Conservation (phyloP, 139 green algal genomes). For the Chlamydomonas sphaeroides region DNA sequence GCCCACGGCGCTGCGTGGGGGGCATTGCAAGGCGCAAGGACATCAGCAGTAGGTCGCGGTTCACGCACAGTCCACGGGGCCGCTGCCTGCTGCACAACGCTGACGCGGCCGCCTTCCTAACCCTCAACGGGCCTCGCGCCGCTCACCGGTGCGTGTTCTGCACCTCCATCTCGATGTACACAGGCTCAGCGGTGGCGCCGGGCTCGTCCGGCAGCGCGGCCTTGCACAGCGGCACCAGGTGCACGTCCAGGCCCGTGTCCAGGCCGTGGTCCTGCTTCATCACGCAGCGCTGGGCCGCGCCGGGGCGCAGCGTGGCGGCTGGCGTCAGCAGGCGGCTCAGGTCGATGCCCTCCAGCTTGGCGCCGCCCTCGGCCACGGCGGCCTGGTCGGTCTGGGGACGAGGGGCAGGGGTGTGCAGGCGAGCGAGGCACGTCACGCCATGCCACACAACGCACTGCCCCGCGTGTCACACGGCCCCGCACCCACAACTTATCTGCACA, state of each 20-base stretch:
- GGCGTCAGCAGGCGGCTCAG: conserved; percentile 86
- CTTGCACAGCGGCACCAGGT: conserved; percentile 80
- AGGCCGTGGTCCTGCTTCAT: conserved; percentile 88
- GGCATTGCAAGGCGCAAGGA: too few relatives aligned
- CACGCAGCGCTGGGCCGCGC: conserved; percentile 78
- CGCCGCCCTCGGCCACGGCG: conserved; percentile 27
- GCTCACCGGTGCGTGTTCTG: conserved; percentile 82
- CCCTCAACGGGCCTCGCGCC: too few relatives aligned
- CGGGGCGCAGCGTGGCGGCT: conserved; percentile 83
- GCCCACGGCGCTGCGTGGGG: conserved; percentile 77
- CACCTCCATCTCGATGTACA: conserved; percentile 83
- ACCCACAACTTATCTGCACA: too few relatives aligned
- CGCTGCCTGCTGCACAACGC: neutral
- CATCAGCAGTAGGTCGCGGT: too few relatives aligned
- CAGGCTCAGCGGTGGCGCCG: conserved; percentile 44
- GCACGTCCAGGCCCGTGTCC: conserved; percentile 82
- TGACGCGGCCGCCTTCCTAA: neutral
- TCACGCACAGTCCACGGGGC: too few relatives aligned
- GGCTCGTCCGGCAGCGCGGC: conserved; percentile 69
- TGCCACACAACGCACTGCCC: too few relatives aligned
- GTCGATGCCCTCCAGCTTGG: conserved; percentile 79
- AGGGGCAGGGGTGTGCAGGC: too few relatives aligned
- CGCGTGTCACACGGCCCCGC: too few relatives aligned
- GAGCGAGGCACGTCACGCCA: too few relatives aligned
- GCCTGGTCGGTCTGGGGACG: conserved; percentile 5